Percentiles rank a stretch among this genome's conserved stretches.
Conservation (phyloP, 2,329 filamentous ascomycete species). For the Neoarthrinium moseri region DNA sequence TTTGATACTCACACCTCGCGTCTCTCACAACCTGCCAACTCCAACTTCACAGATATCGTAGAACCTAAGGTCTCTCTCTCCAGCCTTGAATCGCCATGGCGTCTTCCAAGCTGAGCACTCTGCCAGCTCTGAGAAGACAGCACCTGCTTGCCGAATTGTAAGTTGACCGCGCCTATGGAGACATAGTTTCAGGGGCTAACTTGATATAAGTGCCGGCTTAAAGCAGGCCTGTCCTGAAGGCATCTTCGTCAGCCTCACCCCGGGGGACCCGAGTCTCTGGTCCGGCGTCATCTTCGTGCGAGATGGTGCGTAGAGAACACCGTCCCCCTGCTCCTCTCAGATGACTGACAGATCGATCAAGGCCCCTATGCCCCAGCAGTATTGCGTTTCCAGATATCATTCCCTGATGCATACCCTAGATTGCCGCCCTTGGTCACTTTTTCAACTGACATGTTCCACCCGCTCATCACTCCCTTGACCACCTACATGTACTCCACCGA, state of each 20-base stretch:
- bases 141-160: constrained; percentile 83
- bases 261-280: constrained; percentile 80
- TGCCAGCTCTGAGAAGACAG: constrained; percentile 66
- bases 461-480: constrained; percentile 87
- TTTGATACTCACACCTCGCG: too few species aligned
- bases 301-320: constrained; percentile 71
- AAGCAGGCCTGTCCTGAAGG: constrained; percentile 82
- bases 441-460: constrained; percentile 91
- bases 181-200: constrained; percentile 1
- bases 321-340: too few species aligned
- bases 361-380: constrained; percentile 87
- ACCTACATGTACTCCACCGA: constrained; percentile 90
- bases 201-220: constrained; percentile 65
- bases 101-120: constrained; percentile 39
- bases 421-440: constrained; percentile 85
- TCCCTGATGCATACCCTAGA: constrained; percentile 76
- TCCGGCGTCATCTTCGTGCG: constrained; percentile 89
- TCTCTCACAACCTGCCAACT: too few species aligned
- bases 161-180: constrained; percentile 27
- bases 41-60: too few species aligned
- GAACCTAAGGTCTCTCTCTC: too few species aligned
- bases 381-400: constrained; percentile 86
- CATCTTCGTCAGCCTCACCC: constrained; percentile 81
- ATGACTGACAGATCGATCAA: too few species aligned
- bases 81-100: constrained; percentile 35